phyloP scores from a whole-genome alignment of 2,329 filamentous ascomycete species.

The Aureobasidium vineae region DNA sequence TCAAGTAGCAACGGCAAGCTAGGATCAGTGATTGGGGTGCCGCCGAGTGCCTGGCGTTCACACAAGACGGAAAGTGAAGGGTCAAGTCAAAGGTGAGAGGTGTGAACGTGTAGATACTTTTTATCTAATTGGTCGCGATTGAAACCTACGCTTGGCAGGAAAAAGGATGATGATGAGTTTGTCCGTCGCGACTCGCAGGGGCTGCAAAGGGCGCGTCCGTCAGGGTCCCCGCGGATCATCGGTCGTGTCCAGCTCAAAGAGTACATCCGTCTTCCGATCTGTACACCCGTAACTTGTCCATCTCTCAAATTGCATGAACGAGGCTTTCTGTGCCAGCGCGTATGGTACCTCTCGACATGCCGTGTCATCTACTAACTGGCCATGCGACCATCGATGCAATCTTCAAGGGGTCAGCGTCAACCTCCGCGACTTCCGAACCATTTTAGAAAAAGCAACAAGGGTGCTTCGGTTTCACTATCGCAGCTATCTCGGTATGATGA shows the following conservation, averaged over 20 bases:
- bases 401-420: neutral
- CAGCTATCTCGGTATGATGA: neutral
- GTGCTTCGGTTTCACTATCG: neutral
- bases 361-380: slow-evolving; percentile 4
- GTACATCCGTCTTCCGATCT: slow-evolving; percentile 7
- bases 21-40: slow-evolving; percentile 5
- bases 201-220: slow-evolving; percentile 12
- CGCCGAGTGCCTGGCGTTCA: slow-evolving; percentile 4
- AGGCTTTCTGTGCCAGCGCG: slow-evolving; percentile 2
- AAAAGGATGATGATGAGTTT: slow-evolving; percentile 21
- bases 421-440: neutral
- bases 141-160: slow-evolving; percentile 7
- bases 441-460: neutral
- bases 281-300: neutral
- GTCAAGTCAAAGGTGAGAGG: slow-evolving; percentile 15
- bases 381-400: neutral
- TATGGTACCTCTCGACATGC: neutral
- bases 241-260: slow-evolving; percentile 4
- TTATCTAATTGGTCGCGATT: slow-evolving; percentile 8
- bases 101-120: slow-evolving; percentile 20
- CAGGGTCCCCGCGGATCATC: neutral
- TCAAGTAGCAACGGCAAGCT: slow-evolving; percentile 12
- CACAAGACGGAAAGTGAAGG: neutral
- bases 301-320: neutral
- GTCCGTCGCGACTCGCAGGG: slow-evolving; percentile 17